Evolutionary conservation across 306 rosid species (phyloP), one percentile per base, ranked within the genome.

Genomic region (Castanospermum australe): DNA sequence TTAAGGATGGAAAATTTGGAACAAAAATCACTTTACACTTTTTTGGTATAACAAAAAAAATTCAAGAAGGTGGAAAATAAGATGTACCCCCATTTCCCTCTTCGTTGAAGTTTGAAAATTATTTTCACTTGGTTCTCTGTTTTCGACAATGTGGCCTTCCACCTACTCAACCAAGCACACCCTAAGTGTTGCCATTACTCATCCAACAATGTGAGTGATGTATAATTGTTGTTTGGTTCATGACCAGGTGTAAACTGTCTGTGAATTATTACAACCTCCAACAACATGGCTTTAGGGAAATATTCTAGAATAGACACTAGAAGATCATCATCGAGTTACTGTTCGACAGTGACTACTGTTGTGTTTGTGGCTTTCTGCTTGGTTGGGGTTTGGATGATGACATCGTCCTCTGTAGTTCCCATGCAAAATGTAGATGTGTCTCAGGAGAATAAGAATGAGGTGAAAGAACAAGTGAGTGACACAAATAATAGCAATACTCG

Each of bases 311-410:
- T 93, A 6, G 99, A 95, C 51, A 88, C 84, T 48, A 83, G 93
- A 71, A 93, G 98, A 83, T 84, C 98, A 6, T 66, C 93, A 1
- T 77, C 98, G 6, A 65, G 94, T 72, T 95, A 90, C 86, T 95
- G 99, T 87, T 95, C 99, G 5, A 85, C 96, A 8, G 96, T 93
- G 77, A 86, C 97, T 52, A 86, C 93, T 78, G 98, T 90, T 24
- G 92, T 87, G 81, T 90, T 95, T 76, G 99, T 95, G 81, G 98
- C 94, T 5, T 79, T 95, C 54, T 87, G 96, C 56, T 88, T 95
- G 90, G 93, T 89, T 47, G 99, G 98, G 38, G 91, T 92, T 77
- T 95, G 99, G 99, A 84, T 95, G 96, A 86, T 95, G 94, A 93
- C 96, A 25, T 95, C 99, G 0, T 92, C 98, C 35, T 90, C 97